A percentile compares a stretch with the other conserved stretches of the same genome.
Conservation (phyloP, 345 rosid species). For the Salix purpurea region DNA sequence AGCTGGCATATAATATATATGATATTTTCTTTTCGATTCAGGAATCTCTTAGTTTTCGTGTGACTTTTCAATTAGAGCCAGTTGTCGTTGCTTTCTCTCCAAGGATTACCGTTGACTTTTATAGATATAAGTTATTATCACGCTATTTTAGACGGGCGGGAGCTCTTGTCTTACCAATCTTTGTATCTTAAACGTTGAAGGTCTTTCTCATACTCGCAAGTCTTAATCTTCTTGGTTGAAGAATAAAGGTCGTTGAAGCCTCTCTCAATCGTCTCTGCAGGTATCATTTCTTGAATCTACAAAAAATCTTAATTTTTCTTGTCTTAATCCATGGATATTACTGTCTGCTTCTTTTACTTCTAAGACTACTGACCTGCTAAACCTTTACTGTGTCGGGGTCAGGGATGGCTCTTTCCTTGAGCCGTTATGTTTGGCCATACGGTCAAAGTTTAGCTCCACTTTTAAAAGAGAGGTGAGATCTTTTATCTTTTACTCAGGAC, state of each 20-base stretch:
- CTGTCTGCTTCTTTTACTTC: background rate
- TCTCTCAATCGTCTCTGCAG: background rate
- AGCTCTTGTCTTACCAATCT: background rate
- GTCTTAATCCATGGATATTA: too few relatives aligned
- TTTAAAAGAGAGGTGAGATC: too few relatives aligned
- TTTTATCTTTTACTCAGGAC: background rate
- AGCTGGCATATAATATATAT: background rate
- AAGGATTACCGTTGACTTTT: background rate
- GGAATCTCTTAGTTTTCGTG: background rate
- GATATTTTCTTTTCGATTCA: background rate
- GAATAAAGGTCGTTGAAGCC: background rate
- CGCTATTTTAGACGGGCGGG: too few relatives aligned
- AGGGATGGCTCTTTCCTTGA: background rate
- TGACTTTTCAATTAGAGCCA: too few relatives aligned
- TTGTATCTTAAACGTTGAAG: background rate
- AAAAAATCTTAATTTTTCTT: background rate
- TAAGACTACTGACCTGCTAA: background rate
- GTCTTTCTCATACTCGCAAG: too few relatives aligned
- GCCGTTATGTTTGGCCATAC: background rate
- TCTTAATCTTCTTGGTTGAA: background rate
- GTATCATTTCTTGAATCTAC: background rate
- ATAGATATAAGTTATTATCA: too few relatives aligned
- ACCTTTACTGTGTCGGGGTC: background rate
- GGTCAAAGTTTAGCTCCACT: too few relatives aligned
- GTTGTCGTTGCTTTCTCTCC: background rate